Evolutionary conservation across 1,284 basidiomycete species (phyloP).

Genomic region (Malassezia sp.): DNA sequence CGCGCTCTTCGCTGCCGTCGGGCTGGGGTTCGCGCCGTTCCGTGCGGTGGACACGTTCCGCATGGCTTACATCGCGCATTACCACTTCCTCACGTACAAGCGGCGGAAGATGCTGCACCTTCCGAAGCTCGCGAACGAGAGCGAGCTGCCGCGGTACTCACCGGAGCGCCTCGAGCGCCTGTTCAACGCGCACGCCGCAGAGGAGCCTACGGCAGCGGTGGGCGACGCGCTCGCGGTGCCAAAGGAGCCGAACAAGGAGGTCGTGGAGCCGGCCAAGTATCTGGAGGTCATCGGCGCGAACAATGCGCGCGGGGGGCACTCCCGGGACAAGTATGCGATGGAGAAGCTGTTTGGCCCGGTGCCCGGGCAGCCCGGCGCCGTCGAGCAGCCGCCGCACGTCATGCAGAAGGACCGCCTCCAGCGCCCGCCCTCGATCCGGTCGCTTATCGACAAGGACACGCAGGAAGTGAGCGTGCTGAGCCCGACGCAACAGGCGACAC

Average conservation of each 20-base stretch:
- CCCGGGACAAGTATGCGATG: constrained; percentile 1
- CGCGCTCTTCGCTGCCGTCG: constrained; percentile 38
- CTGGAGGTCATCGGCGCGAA: constrained; percentile 12
- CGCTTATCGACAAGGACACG: constrained; percentile 28
- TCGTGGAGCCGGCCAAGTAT: constrained; percentile 1
- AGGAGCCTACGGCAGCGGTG: neutral
- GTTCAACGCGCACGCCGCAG: neutral
- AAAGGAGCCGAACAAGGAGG: no score
- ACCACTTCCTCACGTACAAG: constrained; percentile 37
- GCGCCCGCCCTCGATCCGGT: constrained; percentile 34
- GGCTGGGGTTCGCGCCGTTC: constrained; percentile 42
- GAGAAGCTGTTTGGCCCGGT: constrained; percentile 8
- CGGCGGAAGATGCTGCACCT: constrained; percentile 27
- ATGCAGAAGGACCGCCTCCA: constrained; percentile 15
- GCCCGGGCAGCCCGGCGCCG: constrained; percentile 8
- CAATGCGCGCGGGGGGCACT: constrained; percentile 2
- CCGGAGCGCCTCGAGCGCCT: constrained; percentile 1
- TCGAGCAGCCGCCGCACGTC: neutral
- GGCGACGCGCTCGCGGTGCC: neutral
- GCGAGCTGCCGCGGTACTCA: constrained; percentile 30
- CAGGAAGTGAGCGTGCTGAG: constrained; percentile 38
- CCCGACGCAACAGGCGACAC: constrained; percentile 34
- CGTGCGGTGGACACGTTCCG: constrained; percentile 41
- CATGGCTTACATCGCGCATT: constrained; percentile 42
- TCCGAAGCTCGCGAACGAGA: constrained; percentile 31